Base-by-base conservation (phyloP, 208 protist species). In the Trypanosoma platydactyli region DNA sequence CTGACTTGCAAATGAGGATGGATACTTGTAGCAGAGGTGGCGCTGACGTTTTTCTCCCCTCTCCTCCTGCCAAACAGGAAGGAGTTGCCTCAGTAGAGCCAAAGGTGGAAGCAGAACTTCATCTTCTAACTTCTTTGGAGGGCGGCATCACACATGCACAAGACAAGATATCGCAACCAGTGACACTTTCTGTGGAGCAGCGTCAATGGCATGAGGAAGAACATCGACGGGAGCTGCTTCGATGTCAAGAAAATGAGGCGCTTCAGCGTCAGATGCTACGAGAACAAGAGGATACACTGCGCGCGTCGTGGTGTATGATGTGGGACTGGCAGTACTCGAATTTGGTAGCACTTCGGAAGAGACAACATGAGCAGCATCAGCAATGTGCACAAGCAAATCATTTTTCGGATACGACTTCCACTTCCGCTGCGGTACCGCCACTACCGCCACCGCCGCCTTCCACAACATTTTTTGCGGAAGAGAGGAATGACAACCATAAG, bases 201-300 rank as follows among this genome's bases (percentile, higher is more conserved):
- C 24, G 24, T 12, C 51, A 54, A 13, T 24, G 40, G 7, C 30
- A n/a, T 25, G 35, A 63, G 15, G 5, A 50, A 18, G 40, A 50
- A 45, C 29, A 45, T 42, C 29, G 18, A 53, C 38, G 20, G n/a
- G 61, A 51, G 45, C 33, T 30, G n/a, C 3, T 5, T 41, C 11
- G 50, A 38, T 58, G 40, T 33, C 50, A 56, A 29, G 59, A 75
- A 11, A 24, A 64, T 40, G 69, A 75, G 56, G 13, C 15, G 29
- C 6, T 48, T 48, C 69, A 62, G 27, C 3, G 69, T 25, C 18
- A 63, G 38, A 57, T 64, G 38, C 30, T 71, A 29, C 16, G 49
- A 15, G 64, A 71, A 24, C 71, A 77, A 35, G 71, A 77, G 33
- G 64, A 77, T 7, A 62, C 52, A 48, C 25, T 72, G 20, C 62